Conservation (phyloP, 345 rosid genomes). For the Litchi chinensis region DNA sequence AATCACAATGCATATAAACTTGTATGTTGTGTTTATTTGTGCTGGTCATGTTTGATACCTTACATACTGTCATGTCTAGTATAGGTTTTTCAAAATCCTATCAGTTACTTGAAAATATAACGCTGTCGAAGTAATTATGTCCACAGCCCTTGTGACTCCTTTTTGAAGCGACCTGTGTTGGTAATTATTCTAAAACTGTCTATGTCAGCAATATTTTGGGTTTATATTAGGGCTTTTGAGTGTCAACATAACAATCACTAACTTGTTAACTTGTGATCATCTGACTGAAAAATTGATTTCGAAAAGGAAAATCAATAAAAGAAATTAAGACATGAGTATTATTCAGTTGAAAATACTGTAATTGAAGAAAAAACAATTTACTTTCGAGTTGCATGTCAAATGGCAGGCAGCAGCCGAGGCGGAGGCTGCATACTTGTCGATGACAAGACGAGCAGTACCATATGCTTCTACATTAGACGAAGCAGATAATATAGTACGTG, state of each 20-base stretch:
- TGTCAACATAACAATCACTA: not conserved
- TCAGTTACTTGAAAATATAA: not conserved
- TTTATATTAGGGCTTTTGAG: not conserved
- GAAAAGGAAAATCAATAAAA: not conserved
- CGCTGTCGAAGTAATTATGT: not conserved
- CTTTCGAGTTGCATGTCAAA: not conserved
- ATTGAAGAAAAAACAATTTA: not conserved
- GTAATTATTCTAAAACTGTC: not conserved
- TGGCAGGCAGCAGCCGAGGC: constrained; percentile 79
- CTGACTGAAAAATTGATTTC: not conserved
- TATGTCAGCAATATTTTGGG: not conserved
- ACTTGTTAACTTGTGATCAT: not conserved
- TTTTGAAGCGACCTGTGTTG: not conserved
- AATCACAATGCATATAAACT: not conserved
- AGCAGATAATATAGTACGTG: constrained; percentile 52
- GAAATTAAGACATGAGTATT: not conserved
- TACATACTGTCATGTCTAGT: not conserved
- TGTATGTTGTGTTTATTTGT: not conserved
- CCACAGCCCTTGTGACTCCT: not conserved
- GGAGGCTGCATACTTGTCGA: constrained; percentile 61
- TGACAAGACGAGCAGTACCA: constrained; percentile 54
- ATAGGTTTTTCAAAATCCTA: not conserved
- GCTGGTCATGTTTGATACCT: not conserved
- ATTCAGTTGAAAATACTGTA: constrained; percentile 2
- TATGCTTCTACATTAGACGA: constrained; percentile 47